Evolutionary conservation across 1,139 yeast genomes (phyloP).

Genomic region (Diutina scorzettiae): DNA sequence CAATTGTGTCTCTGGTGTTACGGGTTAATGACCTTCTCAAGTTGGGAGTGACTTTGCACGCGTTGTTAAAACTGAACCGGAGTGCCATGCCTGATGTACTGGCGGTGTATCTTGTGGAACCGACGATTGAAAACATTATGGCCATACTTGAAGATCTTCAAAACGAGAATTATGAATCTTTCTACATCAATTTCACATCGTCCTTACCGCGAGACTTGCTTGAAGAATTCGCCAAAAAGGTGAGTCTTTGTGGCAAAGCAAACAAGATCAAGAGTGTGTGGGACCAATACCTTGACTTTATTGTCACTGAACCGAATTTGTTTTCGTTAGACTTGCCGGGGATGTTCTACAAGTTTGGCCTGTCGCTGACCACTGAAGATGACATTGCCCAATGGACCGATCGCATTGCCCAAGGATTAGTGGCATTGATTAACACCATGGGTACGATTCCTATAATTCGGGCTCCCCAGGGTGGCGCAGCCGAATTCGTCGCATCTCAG

Average conservation of each 20-base stretch:
- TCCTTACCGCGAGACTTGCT: constrained; percentile 63
- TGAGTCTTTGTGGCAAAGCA: constrained; percentile 59
- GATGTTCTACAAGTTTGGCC: constrained; percentile 59
- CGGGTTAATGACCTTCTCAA: constrained; percentile 82
- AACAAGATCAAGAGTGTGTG: constrained; percentile 71
- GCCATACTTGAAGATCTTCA: constrained; percentile 61
- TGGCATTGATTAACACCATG: constrained; percentile 67
- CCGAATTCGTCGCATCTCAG: constrained; percentile 83
- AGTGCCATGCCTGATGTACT: constrained; percentile 88
- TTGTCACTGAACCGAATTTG: constrained; percentile 86
- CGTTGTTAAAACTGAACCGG: constrained; percentile 56
- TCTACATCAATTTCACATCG: constrained; percentile 79
- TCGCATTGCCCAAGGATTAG: constrained; percentile 64
- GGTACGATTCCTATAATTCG: constrained; percentile 81
- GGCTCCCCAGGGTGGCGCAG: constrained; percentile 88
- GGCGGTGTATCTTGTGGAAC: constrained; percentile 83
- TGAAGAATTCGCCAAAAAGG: constrained; percentile 81
- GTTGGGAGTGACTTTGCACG: constrained; percentile 85
- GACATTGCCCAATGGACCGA: constrained; percentile 60
- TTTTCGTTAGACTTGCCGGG: constrained; percentile 64
- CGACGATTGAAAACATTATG: constrained; percentile 65
- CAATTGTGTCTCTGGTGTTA: constrained; percentile 76
- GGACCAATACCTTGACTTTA: constrained; percentile 86
- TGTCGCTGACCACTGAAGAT: constrained; percentile 62
- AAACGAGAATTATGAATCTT: constrained; percentile 63